phyloP scores from a whole-genome alignment of 2,329 filamentous ascomycete genomes.

The Bisporella sp. region DNA sequence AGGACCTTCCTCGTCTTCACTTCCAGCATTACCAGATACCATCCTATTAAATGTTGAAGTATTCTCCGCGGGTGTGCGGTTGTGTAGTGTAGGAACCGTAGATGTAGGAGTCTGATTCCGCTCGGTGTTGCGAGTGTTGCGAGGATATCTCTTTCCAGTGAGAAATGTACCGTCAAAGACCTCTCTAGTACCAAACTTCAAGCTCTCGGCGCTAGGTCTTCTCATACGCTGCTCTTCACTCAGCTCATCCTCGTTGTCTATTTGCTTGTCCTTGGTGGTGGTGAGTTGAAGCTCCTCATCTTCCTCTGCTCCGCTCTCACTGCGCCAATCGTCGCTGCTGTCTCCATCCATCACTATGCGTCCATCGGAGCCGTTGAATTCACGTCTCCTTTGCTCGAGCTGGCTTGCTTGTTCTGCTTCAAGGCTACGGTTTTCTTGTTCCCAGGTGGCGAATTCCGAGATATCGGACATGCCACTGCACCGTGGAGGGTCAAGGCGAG shows the following conservation, averaged over 20 bases:
- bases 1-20: not conserved
- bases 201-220: not conserved
- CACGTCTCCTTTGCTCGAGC: not conserved
- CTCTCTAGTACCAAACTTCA: not conserved
- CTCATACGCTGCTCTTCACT: not conserved
- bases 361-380: not conserved
- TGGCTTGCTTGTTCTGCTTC: slow-evolving; percentile 1
- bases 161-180: not conserved
- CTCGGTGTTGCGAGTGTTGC: not conserved
- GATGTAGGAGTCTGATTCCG: not conserved
- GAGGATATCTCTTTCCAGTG: not conserved
- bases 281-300: not conserved
- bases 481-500: too few species aligned
- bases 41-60: too few species aligned
- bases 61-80: not conserved
- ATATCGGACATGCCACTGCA: slow-evolving; percentile 8
- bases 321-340: not conserved
- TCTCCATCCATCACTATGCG: not conserved
- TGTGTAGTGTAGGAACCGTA: not conserved
- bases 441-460: slow-evolving; percentile 15
- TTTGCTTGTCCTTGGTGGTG: not conserved
- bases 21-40: not conserved
- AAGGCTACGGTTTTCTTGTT: slow-evolving; percentile 4
- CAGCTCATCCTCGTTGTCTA: not conserved
- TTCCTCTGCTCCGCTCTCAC: not conserved